Evolutionary conservation across 192 early-diverging fungal species (phyloP), one percentile per base, ranked within the genome.

Genomic region (Diversispora epigaea): DNA sequence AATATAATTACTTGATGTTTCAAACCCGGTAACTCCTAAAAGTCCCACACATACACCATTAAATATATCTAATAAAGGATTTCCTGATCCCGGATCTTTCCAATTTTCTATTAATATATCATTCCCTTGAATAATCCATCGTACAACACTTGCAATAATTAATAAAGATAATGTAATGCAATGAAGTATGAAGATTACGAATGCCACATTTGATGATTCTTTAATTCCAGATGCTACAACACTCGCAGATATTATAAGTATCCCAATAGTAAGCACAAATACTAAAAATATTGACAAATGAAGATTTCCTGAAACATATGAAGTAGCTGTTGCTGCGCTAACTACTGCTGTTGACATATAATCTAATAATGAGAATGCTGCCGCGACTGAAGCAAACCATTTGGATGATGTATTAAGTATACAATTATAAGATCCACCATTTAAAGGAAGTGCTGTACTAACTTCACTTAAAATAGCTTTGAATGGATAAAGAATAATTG

Each of bases 1-100:
- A 43, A 89, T 84, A 66, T 85, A 87, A 49, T 87, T 86, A 45
- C 78, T 79, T 41, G 85, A 84, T 14, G 78, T 76, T 76, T 87
- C 86, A 62, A 85, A 82, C 4, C 86, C 86, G 19, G 86, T 84
- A 67, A 82, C 80, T 14, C 84, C 83, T 39, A 89, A 80, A 61
- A 89, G 78, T 47, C 87, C 87, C 11, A 86, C 69, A 61, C 87
- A 89, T 49, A 86, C 80, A 40, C 87, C 87, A 63, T 81, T 73
- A 65, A 83, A 87, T 8, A 89, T 78, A 66, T 82, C 82, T 19
- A 73, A 47, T 3, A 80, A 61, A 11, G 67, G 71, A 21, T 75
- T 68, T 22, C 73, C 80, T 25, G 76, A 68, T 57, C 77, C 71
- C 4, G 84, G 78, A 10, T 76, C 63, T 12, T 81, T 72, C 83